Conservation (phyloP, 148 eudicot genomes). For the Polygonum aviculare region DNA sequence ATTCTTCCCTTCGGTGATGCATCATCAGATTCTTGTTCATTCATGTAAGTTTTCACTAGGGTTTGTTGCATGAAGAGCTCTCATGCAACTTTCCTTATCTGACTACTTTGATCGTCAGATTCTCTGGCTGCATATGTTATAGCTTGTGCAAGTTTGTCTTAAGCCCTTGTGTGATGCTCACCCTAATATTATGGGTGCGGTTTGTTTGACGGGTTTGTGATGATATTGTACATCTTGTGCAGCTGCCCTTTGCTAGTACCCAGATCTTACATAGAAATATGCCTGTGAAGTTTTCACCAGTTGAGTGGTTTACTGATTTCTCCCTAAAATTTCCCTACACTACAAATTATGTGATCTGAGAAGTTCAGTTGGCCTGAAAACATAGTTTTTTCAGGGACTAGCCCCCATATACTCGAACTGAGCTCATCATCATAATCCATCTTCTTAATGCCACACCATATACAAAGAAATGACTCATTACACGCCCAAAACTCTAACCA, state of each 20-base stretch:
- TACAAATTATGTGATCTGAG: too few species aligned
- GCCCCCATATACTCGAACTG: too few species aligned
- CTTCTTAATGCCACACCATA: background rate
- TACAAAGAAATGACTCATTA: background rate
- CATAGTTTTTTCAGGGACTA: too few species aligned
- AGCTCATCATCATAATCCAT: too few species aligned
- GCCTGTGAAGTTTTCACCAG: background rate
- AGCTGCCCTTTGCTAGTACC: background rate
- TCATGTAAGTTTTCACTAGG: background rate
- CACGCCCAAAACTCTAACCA: background rate
- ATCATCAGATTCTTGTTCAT: background rate
- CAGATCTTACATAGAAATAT: background rate
- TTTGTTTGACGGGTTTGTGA: background rate
- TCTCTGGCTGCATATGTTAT: conserved; percentile 20
- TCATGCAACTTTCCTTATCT: background rate
- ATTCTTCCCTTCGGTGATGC: background rate
- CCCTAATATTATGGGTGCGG: background rate
- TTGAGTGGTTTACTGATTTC: background rate
- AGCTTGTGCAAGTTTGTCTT: background rate
- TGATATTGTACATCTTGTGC: background rate
- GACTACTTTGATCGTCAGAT: too few species aligned
- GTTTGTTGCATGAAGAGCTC: background rate
- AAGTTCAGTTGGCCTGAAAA: too few species aligned
- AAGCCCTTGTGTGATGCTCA: background rate
- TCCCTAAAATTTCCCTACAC: background rate